Conservation (phyloP, 306 rosid genomes). For the Casuarina equisetifolia region DNA sequence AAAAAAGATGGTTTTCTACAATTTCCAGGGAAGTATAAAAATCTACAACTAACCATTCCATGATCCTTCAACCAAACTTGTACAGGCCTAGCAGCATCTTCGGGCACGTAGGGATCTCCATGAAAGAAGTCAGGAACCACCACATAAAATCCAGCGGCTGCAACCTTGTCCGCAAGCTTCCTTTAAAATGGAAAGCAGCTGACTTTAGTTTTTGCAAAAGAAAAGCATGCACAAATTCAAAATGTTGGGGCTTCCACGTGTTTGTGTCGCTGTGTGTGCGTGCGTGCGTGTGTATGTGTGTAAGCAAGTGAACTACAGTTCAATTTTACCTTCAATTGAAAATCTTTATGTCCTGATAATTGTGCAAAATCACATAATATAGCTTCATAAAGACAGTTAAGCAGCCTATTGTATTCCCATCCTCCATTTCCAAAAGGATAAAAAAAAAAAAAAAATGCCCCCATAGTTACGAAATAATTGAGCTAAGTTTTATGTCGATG, state of each 20-base stretch:
- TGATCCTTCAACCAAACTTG: constrained; percentile 60
- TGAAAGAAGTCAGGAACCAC: constrained; percentile 71
- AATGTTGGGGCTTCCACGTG: neutral
- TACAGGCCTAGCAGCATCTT: constrained; percentile 35
- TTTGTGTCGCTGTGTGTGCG: neutral
- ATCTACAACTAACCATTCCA: constrained; percentile 50
- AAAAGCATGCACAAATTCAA: neutral
- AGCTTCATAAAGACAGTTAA: neutral
- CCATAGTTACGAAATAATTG: too few species aligned
- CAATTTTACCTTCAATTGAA: neutral
- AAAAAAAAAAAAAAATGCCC: neutral
- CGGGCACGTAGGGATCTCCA: constrained; percentile 57
- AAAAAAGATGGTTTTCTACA: neutral
- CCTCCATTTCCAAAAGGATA: neutral
- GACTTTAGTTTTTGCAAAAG: constrained; percentile 13
- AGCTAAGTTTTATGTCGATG: neutral
- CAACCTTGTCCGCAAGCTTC: constrained; percentile 82
- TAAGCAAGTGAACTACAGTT: neutral
- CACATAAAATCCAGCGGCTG: constrained; percentile 75
- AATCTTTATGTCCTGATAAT: neutral
- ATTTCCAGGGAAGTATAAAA: neutral
- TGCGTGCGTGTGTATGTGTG: neutral
- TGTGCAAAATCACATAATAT: neutral
- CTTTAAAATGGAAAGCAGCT: constrained; percentile 37
- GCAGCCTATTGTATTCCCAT: too few species aligned